A percentile compares a stretch with the other conserved stretches of the same genome.
These are phyloP conservation scores for Diaporthe humulicola DNA, from an alignment of 2,329 filamentous ascomycete species.

Conservation along the genomic window DNA sequence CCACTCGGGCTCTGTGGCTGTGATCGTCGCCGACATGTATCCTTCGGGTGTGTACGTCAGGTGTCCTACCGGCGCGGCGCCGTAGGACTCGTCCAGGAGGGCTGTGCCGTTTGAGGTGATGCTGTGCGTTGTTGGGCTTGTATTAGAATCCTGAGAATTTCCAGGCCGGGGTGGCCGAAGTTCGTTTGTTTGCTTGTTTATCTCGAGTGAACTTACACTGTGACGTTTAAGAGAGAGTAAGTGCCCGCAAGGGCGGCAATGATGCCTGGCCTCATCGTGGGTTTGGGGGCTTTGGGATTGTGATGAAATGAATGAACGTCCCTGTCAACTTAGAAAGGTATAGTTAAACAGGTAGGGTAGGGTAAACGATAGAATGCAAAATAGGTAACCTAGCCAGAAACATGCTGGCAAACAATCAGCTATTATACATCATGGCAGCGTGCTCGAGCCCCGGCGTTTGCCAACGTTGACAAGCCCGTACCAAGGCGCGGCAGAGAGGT, in stretches of 20 bases:
- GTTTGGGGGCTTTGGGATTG: not conserved
- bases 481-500: not conserved
- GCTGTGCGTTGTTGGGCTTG: not conserved
- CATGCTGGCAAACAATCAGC: not conserved
- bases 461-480: not conserved
- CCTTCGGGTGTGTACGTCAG: constrained; percentile 45
- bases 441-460: not conserved
- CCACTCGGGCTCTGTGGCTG: constrained; percentile 45
- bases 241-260: constrained; percentile 27
- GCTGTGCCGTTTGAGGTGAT: constrained; percentile 37
- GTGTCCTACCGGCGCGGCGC: constrained; percentile 43
- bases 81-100: constrained; percentile 41
- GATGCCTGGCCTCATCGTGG: not conserved
- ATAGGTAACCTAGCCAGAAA: not conserved
- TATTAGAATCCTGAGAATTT: constrained; percentile 14
- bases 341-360: not conserved
- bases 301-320: not conserved
- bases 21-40: constrained; percentile 48
- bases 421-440: not conserved
- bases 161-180: not conserved
- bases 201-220: not conserved
- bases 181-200: not conserved
- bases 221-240: constrained; percentile 28
- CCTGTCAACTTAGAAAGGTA: not conserved
- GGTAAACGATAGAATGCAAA: too few relatives aligned